Conservation (phyloP, 306 rosid species). For the Pachyrhizus erosus region DNA sequence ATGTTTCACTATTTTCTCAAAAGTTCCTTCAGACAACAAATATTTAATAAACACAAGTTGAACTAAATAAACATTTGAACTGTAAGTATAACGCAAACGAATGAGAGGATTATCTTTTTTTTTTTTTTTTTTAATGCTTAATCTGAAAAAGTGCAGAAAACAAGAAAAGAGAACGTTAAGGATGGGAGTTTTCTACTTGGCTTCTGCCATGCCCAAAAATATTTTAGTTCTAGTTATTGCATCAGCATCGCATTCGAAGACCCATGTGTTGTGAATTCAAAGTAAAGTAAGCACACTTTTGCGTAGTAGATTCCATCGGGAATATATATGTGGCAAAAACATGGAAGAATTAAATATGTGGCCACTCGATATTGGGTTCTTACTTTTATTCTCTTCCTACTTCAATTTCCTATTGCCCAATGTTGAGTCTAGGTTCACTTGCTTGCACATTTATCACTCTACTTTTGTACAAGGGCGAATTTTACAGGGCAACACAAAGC, state of each 20-base stretch:
- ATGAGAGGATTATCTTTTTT: too few species aligned
- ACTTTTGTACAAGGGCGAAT: background rate
- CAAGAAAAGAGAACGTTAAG: background rate
- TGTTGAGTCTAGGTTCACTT: background rate
- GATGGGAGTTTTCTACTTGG: background rate
- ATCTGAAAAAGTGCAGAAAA: background rate
- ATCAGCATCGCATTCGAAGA: background rate
- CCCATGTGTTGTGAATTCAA: background rate
- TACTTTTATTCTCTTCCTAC: background rate
- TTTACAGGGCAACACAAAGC: background rate
- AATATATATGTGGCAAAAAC: background rate
- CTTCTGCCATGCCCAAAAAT: background rate
- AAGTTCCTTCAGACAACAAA: too few species aligned
- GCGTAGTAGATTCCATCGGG: conserved; percentile 6
- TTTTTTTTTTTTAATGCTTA: too few species aligned
- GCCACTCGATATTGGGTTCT: background rate
- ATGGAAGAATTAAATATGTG: background rate
- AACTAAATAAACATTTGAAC: too few species aligned
- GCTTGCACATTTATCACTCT: background rate
- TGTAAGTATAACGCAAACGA: background rate
- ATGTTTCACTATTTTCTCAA: too few species aligned
- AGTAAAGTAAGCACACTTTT: background rate
- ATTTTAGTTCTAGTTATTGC: background rate
- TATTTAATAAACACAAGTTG: too few species aligned
- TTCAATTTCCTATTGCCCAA: background rate